phyloP scores from a whole-genome alignment of 2,329 filamentous ascomycete genomes.

The Lachnellula suecica region DNA sequence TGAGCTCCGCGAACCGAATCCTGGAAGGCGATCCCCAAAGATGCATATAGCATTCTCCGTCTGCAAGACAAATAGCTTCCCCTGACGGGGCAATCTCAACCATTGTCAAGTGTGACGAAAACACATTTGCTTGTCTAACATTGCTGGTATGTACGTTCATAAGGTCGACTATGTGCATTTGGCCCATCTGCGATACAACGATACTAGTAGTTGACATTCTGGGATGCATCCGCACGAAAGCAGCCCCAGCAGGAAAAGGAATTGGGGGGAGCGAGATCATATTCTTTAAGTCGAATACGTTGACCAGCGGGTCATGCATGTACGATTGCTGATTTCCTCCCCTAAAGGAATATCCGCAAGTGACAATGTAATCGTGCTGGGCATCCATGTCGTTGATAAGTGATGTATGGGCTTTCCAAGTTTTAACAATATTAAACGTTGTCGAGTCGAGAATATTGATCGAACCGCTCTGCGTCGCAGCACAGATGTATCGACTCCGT shows the following conservation, averaged over 20 bases:
- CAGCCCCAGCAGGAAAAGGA: slow-evolving; percentile 87
- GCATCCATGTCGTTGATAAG: slow-evolving; percentile 97
- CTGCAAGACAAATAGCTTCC: slow-evolving; percentile 66
- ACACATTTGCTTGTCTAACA: slow-evolving; percentile 64
- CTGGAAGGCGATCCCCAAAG: slow-evolving; percentile 71
- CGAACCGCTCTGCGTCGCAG: slow-evolving; percentile 77
- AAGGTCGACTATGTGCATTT: slow-evolving; percentile 93
- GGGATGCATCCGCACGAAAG: slow-evolving; percentile 95
- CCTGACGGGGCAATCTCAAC: slow-evolving; percentile 71
- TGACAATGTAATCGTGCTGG: slow-evolving; percentile 90
- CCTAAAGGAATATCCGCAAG: slow-evolving; percentile 87
- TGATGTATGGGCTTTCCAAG: slow-evolving; percentile 87
- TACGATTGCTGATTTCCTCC: slow-evolving; percentile 65
- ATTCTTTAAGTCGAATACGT: slow-evolving; percentile 93
- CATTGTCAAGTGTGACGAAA: slow-evolving; percentile 56
- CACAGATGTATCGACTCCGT: slow-evolving; percentile 85
- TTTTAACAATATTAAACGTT: slow-evolving; percentile 75
- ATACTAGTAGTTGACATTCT: slow-evolving; percentile 94
- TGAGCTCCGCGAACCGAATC: slow-evolving; percentile 69
- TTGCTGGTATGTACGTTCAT: slow-evolving; percentile 72
- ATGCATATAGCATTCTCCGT: slow-evolving; percentile 64
- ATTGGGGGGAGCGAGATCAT: slow-evolving; percentile 86
- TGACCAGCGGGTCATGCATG: slow-evolving; percentile 88
- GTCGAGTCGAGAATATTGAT: slow-evolving; percentile 84
- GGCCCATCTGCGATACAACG: slow-evolving; percentile 85